Evolutionary conservation across 768 basidiomycete genomes (phyloP).

Genomic region (Lanmaoa pseudosensibilis): DNA sequence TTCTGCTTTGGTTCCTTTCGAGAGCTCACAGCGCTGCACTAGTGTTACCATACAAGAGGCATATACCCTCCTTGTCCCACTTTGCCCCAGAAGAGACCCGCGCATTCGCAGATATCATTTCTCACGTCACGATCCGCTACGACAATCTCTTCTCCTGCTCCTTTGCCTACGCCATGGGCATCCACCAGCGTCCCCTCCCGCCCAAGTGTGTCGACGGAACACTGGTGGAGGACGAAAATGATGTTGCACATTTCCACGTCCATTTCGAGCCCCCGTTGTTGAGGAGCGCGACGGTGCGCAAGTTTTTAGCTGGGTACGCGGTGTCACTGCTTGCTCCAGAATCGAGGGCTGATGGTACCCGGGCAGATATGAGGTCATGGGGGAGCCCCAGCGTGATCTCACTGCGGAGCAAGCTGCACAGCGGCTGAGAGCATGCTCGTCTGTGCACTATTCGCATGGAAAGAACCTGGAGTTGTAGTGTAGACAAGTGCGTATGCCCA

Average conservation of each 20-base stretch:
- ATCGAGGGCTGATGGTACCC: background rate
- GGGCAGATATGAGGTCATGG: conserved; percentile 83
- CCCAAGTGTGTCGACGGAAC: conserved; percentile 29
- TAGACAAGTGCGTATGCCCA: too few species aligned
- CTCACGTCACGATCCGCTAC: conserved; percentile 62
- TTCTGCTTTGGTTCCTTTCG: background rate
- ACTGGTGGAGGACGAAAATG: conserved; percentile 41
- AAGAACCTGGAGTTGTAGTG: background rate
- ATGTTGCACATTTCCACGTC: conserved; percentile 78
- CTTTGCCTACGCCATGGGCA: conserved; percentile 93
- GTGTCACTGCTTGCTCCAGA: background rate
- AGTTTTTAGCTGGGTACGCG: conserved; percentile 86
- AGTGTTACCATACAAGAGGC: conserved; percentile 79
- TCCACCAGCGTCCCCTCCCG: conserved; percentile 80
- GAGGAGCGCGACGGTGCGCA: conserved; percentile 77
- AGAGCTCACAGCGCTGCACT: background rate
- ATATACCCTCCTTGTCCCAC: conserved; percentile 68
- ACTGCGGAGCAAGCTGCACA: conserved; percentile 86
- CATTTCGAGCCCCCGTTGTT: conserved; percentile 87
- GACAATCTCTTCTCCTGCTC: conserved; percentile 83
- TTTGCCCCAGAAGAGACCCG: conserved; percentile 60
- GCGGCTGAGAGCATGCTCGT: conserved; percentile 52
- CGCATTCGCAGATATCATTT: conserved; percentile 68
- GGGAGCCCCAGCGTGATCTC: conserved; percentile 85
- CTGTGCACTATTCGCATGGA: conserved; percentile 54